Base-by-base conservation (phyloP, 306 rosid genomes). In the Prinsepia uniflora region DNA sequence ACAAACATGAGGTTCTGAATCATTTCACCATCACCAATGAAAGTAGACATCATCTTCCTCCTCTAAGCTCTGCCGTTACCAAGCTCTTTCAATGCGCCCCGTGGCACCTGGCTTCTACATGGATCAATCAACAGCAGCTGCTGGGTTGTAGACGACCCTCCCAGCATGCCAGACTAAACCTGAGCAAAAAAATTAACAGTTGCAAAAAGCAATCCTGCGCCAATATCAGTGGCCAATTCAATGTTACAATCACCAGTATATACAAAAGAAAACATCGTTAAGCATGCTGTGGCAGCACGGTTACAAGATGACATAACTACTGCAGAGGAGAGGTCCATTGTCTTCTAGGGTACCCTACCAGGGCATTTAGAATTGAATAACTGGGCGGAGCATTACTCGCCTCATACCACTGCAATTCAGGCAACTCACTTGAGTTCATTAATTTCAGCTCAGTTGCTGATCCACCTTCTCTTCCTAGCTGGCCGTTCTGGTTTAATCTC, bases 401-500 rank as follows among this genome's bases (percentile, higher is more conserved):
- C 80, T 48, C 76, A 46, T 5, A 18, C 68, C 41, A 43, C 59
- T 48, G 64, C 77, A 59, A 57, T 73, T 36, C 65, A 43, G 52
- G 69, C 30, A 67, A 45, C 74, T 18, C 72, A 74, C 54, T 20
- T 52, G 18, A 39, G 71, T 68, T 68, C 72, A 75, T 6, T 58
- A 5, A 63, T 44, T 70, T 78, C 60, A 46, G 34, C 39, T 84
- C 72, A 94, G 82, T 58, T 84, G 58, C 93, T 86, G 74, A 95
- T 81, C 99, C 99, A 95, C 81, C 99, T 86, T 68, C 99, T 84
- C 81, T 91, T 95, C 70, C 99, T 84, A 70, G 99, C 88, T 0
- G 99, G 99, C 48, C 99, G 91, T 76, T 95, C 99, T 53, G 83
- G 93, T 81, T 95, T 95, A 67, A 91, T 82, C 68, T 82, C 96